A percentile compares a stretch with the other conserved stretches of the same genome.
phyloP scores from a whole-genome alignment of 164 flowering plant species.

The Warburgia ugandensis region DNA sequence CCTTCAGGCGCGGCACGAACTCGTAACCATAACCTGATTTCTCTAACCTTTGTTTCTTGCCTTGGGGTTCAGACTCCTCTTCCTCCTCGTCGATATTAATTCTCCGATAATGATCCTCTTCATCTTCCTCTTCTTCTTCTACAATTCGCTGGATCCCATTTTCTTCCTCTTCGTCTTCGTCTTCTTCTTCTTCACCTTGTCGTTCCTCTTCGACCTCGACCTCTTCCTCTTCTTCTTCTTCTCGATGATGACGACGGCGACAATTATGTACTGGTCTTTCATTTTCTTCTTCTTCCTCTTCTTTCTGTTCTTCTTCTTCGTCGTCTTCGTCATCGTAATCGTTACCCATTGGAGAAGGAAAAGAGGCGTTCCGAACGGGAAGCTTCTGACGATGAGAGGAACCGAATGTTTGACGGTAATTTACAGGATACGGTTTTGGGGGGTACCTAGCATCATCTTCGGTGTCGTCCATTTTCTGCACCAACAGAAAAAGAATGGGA shows the following conservation, averaged over 20 bases:
- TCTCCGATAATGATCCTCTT: conserved; percentile 10
- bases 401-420: conserved; percentile 9
- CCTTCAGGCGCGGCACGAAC: conserved; percentile 31
- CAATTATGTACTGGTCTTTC: no score
- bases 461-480: conserved; percentile 40
- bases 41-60: conserved; percentile 49
- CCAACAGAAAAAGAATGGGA: no score
- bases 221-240: neutral
- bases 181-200: conserved; percentile 6
- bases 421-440: conserved; percentile 16
- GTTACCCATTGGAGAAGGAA: conserved; percentile 9
- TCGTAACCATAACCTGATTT: conserved; percentile 32
- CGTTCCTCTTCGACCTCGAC: neutral
- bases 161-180: conserved; percentile 10
- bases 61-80: conserved; percentile 29
- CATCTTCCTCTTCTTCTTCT: conserved; percentile 16
- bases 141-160: conserved; percentile 1
- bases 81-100: conserved; percentile 7
- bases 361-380: conserved; percentile 23
- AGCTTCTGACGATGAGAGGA: conserved; percentile 21
- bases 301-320: conserved; percentile 14
- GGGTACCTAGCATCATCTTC: conserved; percentile 49
- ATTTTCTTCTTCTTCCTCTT: conserved; percentile 5
- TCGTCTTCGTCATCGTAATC: conserved; percentile 3
- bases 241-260: no score